These are phyloP conservation scores for Aspergillus incahuasiensis DNA, from an alignment of 495 filamentous ascomycete species.

Conservation along the genomic window DNA sequence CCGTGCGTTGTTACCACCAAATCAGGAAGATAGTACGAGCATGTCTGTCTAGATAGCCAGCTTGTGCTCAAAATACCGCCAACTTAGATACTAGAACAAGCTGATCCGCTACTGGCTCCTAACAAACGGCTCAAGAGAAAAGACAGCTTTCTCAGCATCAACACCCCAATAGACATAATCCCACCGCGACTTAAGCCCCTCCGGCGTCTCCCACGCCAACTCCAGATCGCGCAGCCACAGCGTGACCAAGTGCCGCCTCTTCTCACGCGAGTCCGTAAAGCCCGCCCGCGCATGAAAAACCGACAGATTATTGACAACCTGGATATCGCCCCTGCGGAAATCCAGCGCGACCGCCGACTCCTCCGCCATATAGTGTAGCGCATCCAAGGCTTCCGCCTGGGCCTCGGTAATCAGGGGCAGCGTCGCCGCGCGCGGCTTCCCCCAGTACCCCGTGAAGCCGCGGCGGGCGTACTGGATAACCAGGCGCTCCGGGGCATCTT, in stretches of 20 bases:
- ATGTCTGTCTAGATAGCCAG: no score
- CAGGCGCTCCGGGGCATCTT: slow-evolving; percentile 37
- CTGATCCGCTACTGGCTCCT: slow-evolving; percentile 1
- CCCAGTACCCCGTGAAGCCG: slow-evolving; percentile 50
- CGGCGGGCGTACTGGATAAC: slow-evolving; percentile 51
- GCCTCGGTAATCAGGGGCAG: slow-evolving; percentile 56
- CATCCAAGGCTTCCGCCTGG: slow-evolving; percentile 61
- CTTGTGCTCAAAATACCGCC: no score
- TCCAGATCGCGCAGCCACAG: slow-evolving; percentile 52
- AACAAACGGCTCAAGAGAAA: slow-evolving; percentile 49
- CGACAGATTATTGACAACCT: slow-evolving; percentile 67
- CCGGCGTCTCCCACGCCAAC: slow-evolving; percentile 49
- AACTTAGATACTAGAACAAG: no score
- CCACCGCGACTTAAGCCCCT: slow-evolving; percentile 44
- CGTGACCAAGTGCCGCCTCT: slow-evolving; percentile 45
- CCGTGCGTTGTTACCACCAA: no score
- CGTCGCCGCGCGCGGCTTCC: slow-evolving; percentile 32
- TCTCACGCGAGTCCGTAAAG: slow-evolving; percentile 14
- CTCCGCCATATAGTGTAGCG: slow-evolving; percentile 55
- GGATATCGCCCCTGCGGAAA: slow-evolving; percentile 62
- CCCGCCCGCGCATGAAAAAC: slow-evolving; percentile 50
- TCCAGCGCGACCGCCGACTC: slow-evolving; percentile 43
- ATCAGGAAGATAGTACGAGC: no score
- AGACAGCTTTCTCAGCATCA: slow-evolving; percentile 43
- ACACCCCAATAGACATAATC: slow-evolving; percentile 49